These are phyloP conservation scores for Sphenostylis stenocarpa DNA, from an alignment of 306 rosid genomes.

Conservation along the genomic window DNA sequence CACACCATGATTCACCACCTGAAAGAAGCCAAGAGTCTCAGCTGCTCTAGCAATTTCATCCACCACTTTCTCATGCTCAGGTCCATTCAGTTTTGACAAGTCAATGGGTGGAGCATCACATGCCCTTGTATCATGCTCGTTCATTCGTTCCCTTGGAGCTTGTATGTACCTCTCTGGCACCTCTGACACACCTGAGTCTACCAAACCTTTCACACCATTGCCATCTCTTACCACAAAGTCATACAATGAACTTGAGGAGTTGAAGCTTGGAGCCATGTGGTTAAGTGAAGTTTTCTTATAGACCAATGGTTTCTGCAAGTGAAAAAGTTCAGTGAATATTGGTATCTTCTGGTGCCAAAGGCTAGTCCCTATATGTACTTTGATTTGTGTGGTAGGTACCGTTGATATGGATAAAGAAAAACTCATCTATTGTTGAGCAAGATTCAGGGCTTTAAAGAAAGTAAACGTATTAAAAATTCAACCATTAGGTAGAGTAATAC, in stretches of 20 bases:
- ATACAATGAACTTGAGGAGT: constrained; percentile 42
- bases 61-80: constrained; percentile 46
- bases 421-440: background rate
- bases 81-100: constrained; percentile 52
- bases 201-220: constrained; percentile 63
- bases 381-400: background rate
- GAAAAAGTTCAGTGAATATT: background rate
- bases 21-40: constrained; percentile 62
- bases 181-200: constrained; percentile 48
- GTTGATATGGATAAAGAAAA: background rate
- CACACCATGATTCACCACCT: constrained; percentile 64
- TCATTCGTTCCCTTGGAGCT: constrained; percentile 50
- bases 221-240: constrained; percentile 61
- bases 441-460: constrained; percentile 8
- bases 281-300: background rate
- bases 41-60: constrained; percentile 49
- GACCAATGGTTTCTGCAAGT: background rate
- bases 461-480: background rate
- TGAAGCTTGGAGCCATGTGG: constrained; percentile 41
- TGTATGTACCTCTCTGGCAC: constrained; percentile 65
- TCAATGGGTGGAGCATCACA: constrained; percentile 45
- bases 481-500: no score
- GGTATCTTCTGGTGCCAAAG: background rate
- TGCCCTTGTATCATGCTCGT: constrained; percentile 26
- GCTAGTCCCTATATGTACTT: background rate